A percentile compares a stretch with the other conserved stretches of the same genome.
phyloP scores from a whole-genome alignment of 2,329 filamentous ascomycete genomes.

The Aspergillus pseudotamarii region DNA sequence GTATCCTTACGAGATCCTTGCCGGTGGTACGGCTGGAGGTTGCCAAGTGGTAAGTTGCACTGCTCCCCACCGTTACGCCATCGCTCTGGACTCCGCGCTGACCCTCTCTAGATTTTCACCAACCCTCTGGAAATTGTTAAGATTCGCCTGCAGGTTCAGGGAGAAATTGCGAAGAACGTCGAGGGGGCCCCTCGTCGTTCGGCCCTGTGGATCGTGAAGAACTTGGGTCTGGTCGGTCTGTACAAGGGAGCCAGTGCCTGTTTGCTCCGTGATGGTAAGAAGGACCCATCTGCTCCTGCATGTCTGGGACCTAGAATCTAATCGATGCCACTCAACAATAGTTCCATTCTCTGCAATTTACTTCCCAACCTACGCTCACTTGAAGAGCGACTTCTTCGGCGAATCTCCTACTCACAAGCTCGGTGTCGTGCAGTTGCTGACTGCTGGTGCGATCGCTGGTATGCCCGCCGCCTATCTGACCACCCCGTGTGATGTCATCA shows the following conservation, averaged over 20 bases:
- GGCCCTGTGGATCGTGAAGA: slow-evolving; percentile 96
- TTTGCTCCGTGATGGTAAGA: slow-evolving; percentile 74
- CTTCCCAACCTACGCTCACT: slow-evolving; percentile 93
- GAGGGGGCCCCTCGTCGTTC: slow-evolving; percentile 83
- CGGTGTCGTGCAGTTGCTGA: slow-evolving; percentile 85
- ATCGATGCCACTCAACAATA: slow-evolving; percentile 17
- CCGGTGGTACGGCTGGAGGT: slow-evolving; percentile 85
- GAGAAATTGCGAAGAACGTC: slow-evolving; percentile 86
- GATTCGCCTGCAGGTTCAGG: slow-evolving; percentile 96
- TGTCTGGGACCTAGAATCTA: neutral
- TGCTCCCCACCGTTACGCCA: slow-evolving; percentile 14
- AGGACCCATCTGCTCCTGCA: slow-evolving; percentile 18
- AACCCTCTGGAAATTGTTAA: slow-evolving; percentile 99
- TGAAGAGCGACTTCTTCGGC: slow-evolving; percentile 93
- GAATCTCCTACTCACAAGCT: slow-evolving; percentile 86
- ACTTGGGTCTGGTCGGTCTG: slow-evolving; percentile 88
- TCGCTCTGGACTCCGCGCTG: neutral
- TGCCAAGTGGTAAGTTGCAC: slow-evolving; percentile 84
- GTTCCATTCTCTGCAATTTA: slow-evolving; percentile 99
- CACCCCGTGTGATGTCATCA: slow-evolving; percentile 98
- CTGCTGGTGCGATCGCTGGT: slow-evolving; percentile 89
- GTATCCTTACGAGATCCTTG: slow-evolving; percentile 72
- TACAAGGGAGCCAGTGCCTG: slow-evolving; percentile 98
- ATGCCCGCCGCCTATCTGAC: slow-evolving; percentile 94
- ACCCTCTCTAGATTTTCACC: slow-evolving; percentile 73